A percentile compares a stretch with the other conserved stretches of the same genome.
Conservation (phyloP, 805 yeast species). For the Ogataea pini region DNA sequence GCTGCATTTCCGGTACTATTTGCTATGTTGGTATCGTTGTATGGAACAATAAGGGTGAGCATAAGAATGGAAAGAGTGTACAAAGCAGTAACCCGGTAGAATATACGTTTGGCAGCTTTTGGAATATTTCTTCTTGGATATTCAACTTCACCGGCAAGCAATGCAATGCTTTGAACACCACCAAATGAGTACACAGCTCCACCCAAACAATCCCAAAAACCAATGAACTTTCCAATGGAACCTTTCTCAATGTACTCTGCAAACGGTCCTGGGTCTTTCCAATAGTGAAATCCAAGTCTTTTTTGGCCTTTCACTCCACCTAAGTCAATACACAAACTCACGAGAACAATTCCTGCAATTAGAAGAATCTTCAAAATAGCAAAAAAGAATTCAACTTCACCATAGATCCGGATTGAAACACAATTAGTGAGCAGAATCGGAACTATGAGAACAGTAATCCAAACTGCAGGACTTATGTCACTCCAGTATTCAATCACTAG, state of each 20-base stretch:
- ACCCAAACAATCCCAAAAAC: constrained; percentile 53
- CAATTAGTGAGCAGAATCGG: constrained; percentile 45
- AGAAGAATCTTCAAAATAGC: constrained; percentile 60
- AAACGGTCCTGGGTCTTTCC: constrained; percentile 41
- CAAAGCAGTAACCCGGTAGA: constrained; percentile 23
- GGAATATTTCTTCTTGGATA: constrained; percentile 27
- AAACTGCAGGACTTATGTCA: constrained; percentile 50
- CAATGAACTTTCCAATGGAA: constrained; percentile 45
- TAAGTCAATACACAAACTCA: constrained; percentile 53
- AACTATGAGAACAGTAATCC: constrained; percentile 52
- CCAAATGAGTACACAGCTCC: constrained; percentile 61
- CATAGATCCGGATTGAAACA: constrained; percentile 46
- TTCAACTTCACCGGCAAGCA: constrained; percentile 26
- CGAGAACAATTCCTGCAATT: constrained; percentile 56
- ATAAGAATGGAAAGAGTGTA: constrained; percentile 34
- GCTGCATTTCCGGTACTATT: constrained; percentile 60
- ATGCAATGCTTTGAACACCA: constrained; percentile 40
- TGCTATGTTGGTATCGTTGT: constrained; percentile 39
- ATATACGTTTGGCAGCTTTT: constrained; percentile 25
- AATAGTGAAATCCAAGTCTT: constrained; percentile 42
- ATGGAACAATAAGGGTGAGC: constrained; percentile 47
- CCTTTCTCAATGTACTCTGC: constrained; percentile 48
- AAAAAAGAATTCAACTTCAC: constrained; percentile 60
- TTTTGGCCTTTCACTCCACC: constrained; percentile 57
- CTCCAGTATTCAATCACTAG: constrained; percentile 59